Evolutionary conservation across 768 basidiomycete genomes (phyloP).

Genomic region (Lactarius pseudohatsudake): DNA sequence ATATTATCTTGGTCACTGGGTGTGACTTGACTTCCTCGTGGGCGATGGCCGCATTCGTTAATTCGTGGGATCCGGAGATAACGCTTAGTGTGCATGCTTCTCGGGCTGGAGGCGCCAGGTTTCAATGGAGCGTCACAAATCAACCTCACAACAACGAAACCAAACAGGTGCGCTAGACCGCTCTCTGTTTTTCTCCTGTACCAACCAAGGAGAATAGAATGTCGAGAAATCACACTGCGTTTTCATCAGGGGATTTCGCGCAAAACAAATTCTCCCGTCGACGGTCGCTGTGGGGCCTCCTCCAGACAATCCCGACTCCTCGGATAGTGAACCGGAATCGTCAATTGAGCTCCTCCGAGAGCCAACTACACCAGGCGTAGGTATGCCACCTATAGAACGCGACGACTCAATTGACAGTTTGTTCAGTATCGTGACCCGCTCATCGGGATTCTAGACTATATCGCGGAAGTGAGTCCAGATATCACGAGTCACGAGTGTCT

Average conservation of each 20-base stretch:
- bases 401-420: background rate
- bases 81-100: background rate
- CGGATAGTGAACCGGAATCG: constrained; percentile 19
- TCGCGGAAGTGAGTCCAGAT: constrained; percentile 15
- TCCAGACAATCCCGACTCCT: constrained; percentile 15
- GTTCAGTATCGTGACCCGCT: constrained; percentile 24
- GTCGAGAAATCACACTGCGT: constrained; percentile 11
- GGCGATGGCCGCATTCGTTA: constrained; percentile 27
- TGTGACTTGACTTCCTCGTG: constrained; percentile 27
- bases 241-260: constrained; percentile 26
- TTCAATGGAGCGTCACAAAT: constrained; percentile 11
- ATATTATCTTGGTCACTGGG: constrained; percentile 28
- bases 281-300: constrained; percentile 13
- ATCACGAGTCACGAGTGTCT: background rate
- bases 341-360: constrained; percentile 19
- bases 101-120: background rate
- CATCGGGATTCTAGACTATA: constrained; percentile 20
- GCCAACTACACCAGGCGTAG: constrained; percentile 17
- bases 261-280: no score
- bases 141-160: constrained; percentile 17
- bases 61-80: constrained; percentile 16
- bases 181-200: background rate
- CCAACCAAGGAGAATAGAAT: constrained; percentile 7
- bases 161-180: background rate
- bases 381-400: background rate